phyloP scores from a whole-genome alignment of 805 yeast genomes.

The Ogataea glucozyma region DNA sequence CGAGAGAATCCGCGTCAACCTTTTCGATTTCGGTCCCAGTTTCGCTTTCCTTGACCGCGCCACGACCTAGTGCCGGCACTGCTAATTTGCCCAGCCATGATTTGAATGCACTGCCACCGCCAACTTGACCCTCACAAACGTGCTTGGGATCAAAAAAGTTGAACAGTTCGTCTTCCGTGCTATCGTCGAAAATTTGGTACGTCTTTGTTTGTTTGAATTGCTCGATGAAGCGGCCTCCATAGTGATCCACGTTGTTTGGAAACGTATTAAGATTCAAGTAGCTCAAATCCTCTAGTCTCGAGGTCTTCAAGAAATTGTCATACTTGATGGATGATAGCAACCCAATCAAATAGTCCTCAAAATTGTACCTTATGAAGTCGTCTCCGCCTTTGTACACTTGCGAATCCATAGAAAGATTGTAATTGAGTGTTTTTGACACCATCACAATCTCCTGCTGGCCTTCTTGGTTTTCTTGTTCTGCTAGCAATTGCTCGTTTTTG shows the following conservation, averaged over 20 bases:
- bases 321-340: conserved; percentile 72
- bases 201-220: conserved; percentile 58
- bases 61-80: not conserved
- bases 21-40: conserved; percentile 3
- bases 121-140: conserved; percentile 18
- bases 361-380: conserved; percentile 82
- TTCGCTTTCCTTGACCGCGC: conserved; percentile 1
- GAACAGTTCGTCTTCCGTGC: conserved; percentile 71
- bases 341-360: conserved; percentile 87
- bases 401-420: conserved; percentile 42
- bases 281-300: conserved; percentile 29
- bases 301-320: conserved; percentile 50
- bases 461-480: conserved; percentile 12
- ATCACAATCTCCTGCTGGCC: conserved; percentile 34
- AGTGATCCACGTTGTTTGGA: conserved; percentile 27
- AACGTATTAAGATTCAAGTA: conserved; percentile 24
- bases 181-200: conserved; percentile 51
- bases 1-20: too few species aligned
- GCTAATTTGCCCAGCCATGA: not conserved
- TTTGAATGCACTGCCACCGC: conserved; percentile 13
- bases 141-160: conserved; percentile 39
- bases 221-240: conserved; percentile 42
- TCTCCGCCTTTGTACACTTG: conserved; percentile 65
- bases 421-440: conserved; percentile 29
- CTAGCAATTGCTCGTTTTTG: conserved; percentile 30